phyloP scores from a whole-genome alignment of 495 filamentous ascomycete genomes.

The Aspergillus wentii region DNA sequence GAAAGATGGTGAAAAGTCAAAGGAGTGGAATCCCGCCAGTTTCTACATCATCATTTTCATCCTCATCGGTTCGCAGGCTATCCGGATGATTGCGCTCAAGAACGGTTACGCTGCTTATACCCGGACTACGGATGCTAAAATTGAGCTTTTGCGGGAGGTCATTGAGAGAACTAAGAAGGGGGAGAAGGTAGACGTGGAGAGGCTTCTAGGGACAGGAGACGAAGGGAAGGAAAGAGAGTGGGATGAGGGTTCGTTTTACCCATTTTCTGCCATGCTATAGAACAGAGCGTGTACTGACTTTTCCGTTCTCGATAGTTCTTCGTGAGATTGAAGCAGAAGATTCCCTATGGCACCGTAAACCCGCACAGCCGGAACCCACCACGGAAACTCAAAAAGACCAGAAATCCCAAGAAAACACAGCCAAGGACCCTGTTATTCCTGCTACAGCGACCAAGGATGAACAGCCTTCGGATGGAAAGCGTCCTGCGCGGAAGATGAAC shows the following conservation, averaged over 20 bases:
- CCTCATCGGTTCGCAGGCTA: conserved; percentile 88
- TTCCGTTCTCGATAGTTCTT: conserved; percentile 49
- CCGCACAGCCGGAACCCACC: conserved; percentile 8
- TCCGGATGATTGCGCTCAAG: conserved; percentile 80
- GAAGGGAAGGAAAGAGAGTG: conserved; percentile 72
- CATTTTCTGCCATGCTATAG: conserved; percentile 2
- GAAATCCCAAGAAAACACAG: conserved; percentile 6
- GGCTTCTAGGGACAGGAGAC: conserved; percentile 75
- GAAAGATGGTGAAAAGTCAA: conserved; percentile 41
- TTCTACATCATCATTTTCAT: conserved; percentile 89
- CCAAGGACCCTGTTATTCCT: conserved; percentile 14
- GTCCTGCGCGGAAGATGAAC: conserved; percentile 25
- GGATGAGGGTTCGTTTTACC: conserved; percentile 67
- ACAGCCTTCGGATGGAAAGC: conserved; percentile 8
- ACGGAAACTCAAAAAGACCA: conserved; percentile 2
- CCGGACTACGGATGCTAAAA: conserved; percentile 72
- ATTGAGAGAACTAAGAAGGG: conserved; percentile 77
- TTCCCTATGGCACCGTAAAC: conserved; percentile 48
- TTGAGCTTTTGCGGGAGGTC: conserved; percentile 73
- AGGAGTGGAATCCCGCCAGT: conserved; percentile 88
- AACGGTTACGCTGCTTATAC: conserved; percentile 67
- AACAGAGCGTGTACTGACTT: conserved; percentile 13
- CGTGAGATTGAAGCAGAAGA: conserved; percentile 79
- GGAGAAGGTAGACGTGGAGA: conserved; percentile 88
- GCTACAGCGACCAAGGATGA: conserved; percentile 9